A percentile compares a stretch with the other conserved stretches of the same genome.
phyloP scores from a whole-genome alignment of 768 basidiomycete species.

The Mycena belliarum region DNA sequence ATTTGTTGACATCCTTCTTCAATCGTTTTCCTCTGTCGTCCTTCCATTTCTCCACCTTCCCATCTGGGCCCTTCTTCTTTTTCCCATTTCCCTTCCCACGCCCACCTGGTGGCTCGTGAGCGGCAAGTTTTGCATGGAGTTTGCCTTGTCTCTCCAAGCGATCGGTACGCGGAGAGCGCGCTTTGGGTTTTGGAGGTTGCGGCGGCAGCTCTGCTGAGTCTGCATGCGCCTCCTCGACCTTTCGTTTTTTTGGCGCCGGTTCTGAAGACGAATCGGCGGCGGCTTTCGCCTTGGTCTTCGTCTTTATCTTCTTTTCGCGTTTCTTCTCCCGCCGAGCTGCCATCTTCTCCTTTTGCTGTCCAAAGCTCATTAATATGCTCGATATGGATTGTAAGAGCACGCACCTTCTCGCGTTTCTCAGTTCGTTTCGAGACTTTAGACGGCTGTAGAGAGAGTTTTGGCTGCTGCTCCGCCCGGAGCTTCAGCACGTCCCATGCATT shows the following conservation, averaged over 20 bases:
- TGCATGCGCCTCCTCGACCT: constrained; percentile 12
- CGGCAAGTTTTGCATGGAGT: not conserved
- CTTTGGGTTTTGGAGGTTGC: constrained; percentile 1
- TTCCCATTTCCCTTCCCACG: constrained; percentile 15
- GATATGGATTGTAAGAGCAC: constrained; percentile 18
- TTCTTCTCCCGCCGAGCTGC: constrained; percentile 49
- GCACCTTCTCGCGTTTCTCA: constrained; percentile 53
- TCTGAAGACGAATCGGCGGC: not conserved
- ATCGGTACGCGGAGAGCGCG: constrained; percentile 14
- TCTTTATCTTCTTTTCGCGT: constrained; percentile 43
- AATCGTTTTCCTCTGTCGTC: constrained; percentile 15
- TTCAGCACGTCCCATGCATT: constrained; percentile 51
- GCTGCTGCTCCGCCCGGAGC: constrained; percentile 29
- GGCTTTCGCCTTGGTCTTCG: constrained; percentile 35
- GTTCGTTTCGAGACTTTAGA: constrained; percentile 54
- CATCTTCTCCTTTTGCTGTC: constrained; percentile 47
- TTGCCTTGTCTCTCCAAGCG: constrained; percentile 15
- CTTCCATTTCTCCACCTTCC: not conserved
- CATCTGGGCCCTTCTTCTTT: constrained; percentile 7
- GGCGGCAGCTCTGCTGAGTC: not conserved
- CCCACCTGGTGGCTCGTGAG: constrained; percentile 9
- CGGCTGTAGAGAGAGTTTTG: constrained; percentile 25
- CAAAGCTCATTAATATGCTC: not conserved
- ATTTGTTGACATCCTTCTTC: constrained; percentile 13
- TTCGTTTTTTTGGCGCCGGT: constrained; percentile 17